A percentile compares a stretch with the other conserved stretches of the same genome.
phyloP scores from a whole-genome alignment of 495 filamentous ascomycete species.

The Cudoniella acicularis region DNA sequence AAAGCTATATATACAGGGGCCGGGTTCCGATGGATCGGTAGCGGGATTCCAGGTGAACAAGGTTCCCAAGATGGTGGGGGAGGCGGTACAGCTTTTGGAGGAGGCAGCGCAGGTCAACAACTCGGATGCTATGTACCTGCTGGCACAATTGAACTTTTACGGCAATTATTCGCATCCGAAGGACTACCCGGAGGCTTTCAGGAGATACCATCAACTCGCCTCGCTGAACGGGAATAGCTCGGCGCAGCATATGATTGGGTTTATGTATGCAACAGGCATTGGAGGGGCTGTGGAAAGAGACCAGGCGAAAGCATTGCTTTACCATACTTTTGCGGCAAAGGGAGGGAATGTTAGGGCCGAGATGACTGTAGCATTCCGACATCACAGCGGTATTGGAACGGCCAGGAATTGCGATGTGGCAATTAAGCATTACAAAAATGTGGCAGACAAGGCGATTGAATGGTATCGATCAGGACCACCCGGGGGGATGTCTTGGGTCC shows the following conservation, averaged over 20 bases:
- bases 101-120: constrained; percentile 71
- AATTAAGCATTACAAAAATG: constrained; percentile 82
- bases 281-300: constrained; percentile 79
- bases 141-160: constrained; percentile 95
- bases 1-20: constrained; percentile 19
- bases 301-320: constrained; percentile 87
- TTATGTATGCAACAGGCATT: constrained; percentile 94
- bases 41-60: neutral
- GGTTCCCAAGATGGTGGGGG: constrained; percentile 38
- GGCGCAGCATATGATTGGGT: constrained; percentile 90
- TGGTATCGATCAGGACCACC: constrained; percentile 88
- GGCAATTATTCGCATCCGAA: constrained; percentile 89
- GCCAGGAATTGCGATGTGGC: constrained; percentile 83
- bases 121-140: constrained; percentile 81
- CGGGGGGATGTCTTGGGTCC: constrained; percentile 73
- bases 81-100: constrained; percentile 71
- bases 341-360: constrained; percentile 79
- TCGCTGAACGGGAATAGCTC: constrained; percentile 78
- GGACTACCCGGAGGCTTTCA: constrained; percentile 78
- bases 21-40: constrained; percentile 3
- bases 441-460: constrained; percentile 87
- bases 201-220: constrained; percentile 76
- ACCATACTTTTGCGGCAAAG: constrained; percentile 91
- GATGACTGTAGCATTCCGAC: constrained; percentile 89
- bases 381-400: constrained; percentile 81